Conservation (phyloP, 2,329 filamentous ascomycete species). For the Endocalyx cinctus region DNA sequence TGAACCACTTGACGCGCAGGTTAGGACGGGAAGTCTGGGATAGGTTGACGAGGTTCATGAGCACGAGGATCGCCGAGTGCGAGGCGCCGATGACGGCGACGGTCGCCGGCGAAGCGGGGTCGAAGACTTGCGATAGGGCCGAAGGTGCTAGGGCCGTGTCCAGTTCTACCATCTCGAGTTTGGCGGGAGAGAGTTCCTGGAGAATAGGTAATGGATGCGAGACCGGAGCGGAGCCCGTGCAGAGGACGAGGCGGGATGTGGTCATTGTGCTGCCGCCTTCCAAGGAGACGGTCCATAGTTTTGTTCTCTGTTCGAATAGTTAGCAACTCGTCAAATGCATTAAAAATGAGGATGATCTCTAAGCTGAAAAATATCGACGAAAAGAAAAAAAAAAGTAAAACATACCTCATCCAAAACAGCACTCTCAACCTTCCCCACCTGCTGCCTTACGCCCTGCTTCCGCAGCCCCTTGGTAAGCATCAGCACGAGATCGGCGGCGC, state of each 20-base stretch:
- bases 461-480: slow-evolving; percentile 40
- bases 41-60: slow-evolving; percentile 55
- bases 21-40: slow-evolving; percentile 45
- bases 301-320: slow-evolving; percentile 5
- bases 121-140: slow-evolving; percentile 36
- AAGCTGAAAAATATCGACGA: no score
- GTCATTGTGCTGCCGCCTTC: slow-evolving; percentile 30
- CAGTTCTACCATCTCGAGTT: slow-evolving; percentile 40
- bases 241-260: slow-evolving; percentile 45
- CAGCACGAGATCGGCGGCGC: slow-evolving; percentile 52
- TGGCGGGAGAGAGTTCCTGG: slow-evolving; percentile 8
- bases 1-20: slow-evolving; percentile 58
- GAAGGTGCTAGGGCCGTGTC: slow-evolving; percentile 53
- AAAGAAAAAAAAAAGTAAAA: slow-evolving; percentile 5
- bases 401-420: slow-evolving; percentile 34
- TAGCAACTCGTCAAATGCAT: neutral
- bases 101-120: slow-evolving; percentile 31
- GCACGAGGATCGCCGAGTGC: slow-evolving; percentile 58
- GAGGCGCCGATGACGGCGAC: slow-evolving; percentile 58
- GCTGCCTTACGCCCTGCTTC: slow-evolving; percentile 33
- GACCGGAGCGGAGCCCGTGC: slow-evolving; percentile 52
- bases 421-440: slow-evolving; percentile 31
- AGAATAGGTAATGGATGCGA: slow-evolving; percentile 37
- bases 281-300: slow-evolving; percentile 18
- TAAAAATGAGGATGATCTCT: no score